phyloP scores from a whole-genome alignment of 768 basidiomycete genomes.

The Panaeolus papilionaceus region DNA sequence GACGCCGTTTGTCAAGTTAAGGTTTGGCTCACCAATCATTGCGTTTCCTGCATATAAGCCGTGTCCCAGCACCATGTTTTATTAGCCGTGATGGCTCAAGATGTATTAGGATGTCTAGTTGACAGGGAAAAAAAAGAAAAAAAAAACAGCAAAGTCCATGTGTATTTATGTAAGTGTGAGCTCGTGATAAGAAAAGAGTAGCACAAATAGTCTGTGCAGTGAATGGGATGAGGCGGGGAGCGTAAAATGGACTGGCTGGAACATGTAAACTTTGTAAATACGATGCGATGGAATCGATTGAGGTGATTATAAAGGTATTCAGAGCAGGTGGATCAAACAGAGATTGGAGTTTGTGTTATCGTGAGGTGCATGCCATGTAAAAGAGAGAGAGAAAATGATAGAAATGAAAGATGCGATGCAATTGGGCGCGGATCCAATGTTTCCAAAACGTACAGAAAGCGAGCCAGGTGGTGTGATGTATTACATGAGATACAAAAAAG shows the following conservation, averaged over 20 bases:
- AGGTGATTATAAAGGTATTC: conserved; percentile 6
- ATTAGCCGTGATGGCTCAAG: not conserved
- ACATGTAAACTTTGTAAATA: conserved; percentile 15
- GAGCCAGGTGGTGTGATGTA: conserved; percentile 2
- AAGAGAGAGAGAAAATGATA: not conserved
- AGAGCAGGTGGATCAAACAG: not conserved
- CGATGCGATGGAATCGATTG: conserved; percentile 12
- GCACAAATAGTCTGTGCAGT: not conserved
- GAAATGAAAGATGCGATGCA: conserved; percentile 1
- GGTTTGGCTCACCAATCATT: conserved; percentile 2
- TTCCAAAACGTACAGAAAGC: conserved; percentile 11
- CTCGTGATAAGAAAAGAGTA: not conserved
- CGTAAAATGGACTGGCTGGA: not conserved
- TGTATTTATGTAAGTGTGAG: not conserved
- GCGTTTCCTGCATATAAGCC: not conserved
- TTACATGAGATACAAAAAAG: not conserved
- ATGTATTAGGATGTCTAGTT: conserved; percentile 11
- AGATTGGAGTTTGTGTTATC: not conserved
- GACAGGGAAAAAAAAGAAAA: not conserved
- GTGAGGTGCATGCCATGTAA: conserved; percentile 5
- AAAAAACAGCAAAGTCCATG: not conserved
- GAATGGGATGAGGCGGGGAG: not conserved
- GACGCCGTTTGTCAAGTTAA: not conserved
- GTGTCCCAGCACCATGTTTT: not conserved
- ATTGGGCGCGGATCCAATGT: conserved; percentile 11